Percentiles rank a stretch among this genome's conserved stretches.
These are phyloP conservation scores for Ampelomyces quisqualis DNA, from an alignment of 2,329 filamentous ascomycete genomes.

Conservation along the genomic window DNA sequence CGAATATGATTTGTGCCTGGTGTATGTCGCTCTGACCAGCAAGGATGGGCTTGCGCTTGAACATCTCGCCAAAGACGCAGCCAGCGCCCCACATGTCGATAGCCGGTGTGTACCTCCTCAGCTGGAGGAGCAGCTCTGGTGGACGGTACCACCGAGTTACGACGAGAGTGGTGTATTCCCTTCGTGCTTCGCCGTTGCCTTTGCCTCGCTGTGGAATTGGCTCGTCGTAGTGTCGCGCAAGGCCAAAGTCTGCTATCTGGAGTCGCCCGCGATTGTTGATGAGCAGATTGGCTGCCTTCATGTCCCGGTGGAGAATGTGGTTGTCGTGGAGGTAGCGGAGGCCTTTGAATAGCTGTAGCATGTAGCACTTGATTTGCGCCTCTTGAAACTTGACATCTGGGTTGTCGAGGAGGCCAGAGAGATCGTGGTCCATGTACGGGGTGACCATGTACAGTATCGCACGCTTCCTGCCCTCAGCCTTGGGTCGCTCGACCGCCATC, in stretches of 20 bases:
- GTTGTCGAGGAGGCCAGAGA: slow-evolving; percentile 96
- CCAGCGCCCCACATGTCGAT: slow-evolving; percentile 99
- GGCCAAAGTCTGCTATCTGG: slow-evolving; percentile 95
- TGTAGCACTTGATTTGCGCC: slow-evolving; percentile 95
- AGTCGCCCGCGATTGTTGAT: slow-evolving; percentile 93
- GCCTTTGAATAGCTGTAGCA: slow-evolving; percentile 88
- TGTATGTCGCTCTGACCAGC: slow-evolving; percentile 85
- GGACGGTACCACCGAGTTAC: slow-evolving; percentile 97
- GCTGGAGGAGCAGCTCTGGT: slow-evolving; percentile 83
- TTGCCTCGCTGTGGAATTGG: slow-evolving; percentile 71
- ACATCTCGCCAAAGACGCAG: slow-evolving; percentile 99
- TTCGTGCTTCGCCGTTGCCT: slow-evolving; percentile 78
- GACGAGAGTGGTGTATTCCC: slow-evolving; percentile 95
- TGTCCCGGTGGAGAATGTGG: slow-evolving; percentile 89
- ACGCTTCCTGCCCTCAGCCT: slow-evolving; percentile 58
- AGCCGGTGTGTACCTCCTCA: slow-evolving; percentile 91
- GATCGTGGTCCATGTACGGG: slow-evolving; percentile 97
- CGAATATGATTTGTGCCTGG: slow-evolving; percentile 92
- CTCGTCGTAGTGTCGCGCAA: slow-evolving; percentile 91
- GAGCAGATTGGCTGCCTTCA: slow-evolving; percentile 97
- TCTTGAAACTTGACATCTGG: slow-evolving; percentile 83
- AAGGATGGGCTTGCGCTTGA: slow-evolving; percentile 87
- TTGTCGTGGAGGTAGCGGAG: slow-evolving; percentile 83
- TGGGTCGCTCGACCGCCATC: slow-evolving; percentile 85
- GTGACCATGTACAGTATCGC: slow-evolving; percentile 98